Conservation (phyloP, 2,329 filamentous ascomycete species). For the Beauveria sp. region DNA sequence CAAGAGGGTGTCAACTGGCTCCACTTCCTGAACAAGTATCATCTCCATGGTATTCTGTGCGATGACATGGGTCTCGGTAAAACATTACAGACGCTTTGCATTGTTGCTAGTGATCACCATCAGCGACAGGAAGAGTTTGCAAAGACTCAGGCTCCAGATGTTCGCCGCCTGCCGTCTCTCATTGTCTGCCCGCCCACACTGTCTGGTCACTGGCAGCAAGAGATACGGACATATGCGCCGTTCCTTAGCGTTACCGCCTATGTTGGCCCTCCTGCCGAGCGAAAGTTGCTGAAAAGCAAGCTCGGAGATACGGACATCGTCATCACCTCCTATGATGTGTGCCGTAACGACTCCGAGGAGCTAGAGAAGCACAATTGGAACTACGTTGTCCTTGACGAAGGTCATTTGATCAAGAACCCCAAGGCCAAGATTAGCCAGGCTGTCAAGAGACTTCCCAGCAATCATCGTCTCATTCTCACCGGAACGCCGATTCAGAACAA, state of each 20-base stretch:
- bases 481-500: slow-evolving; percentile 98
- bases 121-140: slow-evolving; percentile 83
- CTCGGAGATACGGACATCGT: slow-evolving; percentile 82
- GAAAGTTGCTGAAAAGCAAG: slow-evolving; percentile 59
- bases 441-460: slow-evolving; percentile 82
- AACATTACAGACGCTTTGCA: slow-evolving; percentile 93
- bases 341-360: slow-evolving; percentile 86
- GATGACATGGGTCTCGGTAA: slow-evolving; percentile 99
- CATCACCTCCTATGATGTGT: slow-evolving; percentile 96
- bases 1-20: slow-evolving; percentile 99
- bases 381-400: slow-evolving; percentile 94
- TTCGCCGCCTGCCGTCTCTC: slow-evolving; percentile 74
- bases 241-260: slow-evolving; percentile 88
- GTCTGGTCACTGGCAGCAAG: slow-evolving; percentile 97
- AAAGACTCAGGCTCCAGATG: slow-evolving; percentile 71
- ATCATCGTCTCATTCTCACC: slow-evolving; percentile 91
- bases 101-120: slow-evolving; percentile 96
- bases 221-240: slow-evolving; percentile 90
- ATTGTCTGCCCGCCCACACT: slow-evolving; percentile 95
- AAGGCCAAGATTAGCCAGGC: slow-evolving; percentile 92
- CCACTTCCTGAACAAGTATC: slow-evolving; percentile 94
- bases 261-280: slow-evolving; percentile 78
- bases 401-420: slow-evolving; percentile 97
- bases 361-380: slow-evolving; percentile 86
- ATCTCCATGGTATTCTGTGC: slow-evolving; percentile 94